Conservation (phyloP, 2,329 filamentous ascomycete species). For the Westerdykella sp. region DNA sequence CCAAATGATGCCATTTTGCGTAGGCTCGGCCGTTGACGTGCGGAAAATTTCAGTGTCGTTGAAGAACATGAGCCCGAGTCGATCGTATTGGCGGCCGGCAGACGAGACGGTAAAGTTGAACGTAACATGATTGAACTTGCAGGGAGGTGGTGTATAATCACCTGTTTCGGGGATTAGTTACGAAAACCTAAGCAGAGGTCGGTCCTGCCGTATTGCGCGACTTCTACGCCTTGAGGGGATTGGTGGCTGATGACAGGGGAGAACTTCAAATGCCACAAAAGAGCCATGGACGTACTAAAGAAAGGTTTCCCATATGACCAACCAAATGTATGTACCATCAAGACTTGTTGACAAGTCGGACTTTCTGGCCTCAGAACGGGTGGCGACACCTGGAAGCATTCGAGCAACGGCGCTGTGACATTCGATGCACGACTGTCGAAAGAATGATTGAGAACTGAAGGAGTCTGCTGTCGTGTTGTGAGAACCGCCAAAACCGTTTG, state of each 20-base stretch:
- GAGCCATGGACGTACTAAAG: slow-evolving; percentile 48
- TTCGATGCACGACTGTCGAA: slow-evolving; percentile 20
- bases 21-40: slow-evolving; percentile 77
- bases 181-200: too few relatives aligned
- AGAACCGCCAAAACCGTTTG: slow-evolving; percentile 19
- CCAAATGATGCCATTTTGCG: slow-evolving; percentile 63
- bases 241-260: not conserved
- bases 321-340: slow-evolving; percentile 67
- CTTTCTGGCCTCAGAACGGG: slow-evolving; percentile 52
- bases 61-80: slow-evolving; percentile 68
- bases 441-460: slow-evolving; percentile 7
- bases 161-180: slow-evolving; percentile 36
- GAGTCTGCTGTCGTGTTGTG: slow-evolving; percentile 12
- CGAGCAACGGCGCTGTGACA: slow-evolving; percentile 38
- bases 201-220: too few relatives aligned
- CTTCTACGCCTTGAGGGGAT: not conserved
- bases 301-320: slow-evolving; percentile 69
- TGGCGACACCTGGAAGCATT: slow-evolving; percentile 64
- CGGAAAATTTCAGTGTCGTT: slow-evolving; percentile 75
- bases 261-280: slow-evolving; percentile 1
- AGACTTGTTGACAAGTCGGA: slow-evolving; percentile 46
- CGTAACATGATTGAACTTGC: slow-evolving; percentile 65
- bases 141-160: slow-evolving; percentile 59
- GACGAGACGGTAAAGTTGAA: slow-evolving; percentile 72
- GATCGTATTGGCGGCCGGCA: slow-evolving; percentile 67